phyloP scores from a whole-genome alignment of 2,329 filamentous ascomycete species.

The Fonsecaea erecta region DNA sequence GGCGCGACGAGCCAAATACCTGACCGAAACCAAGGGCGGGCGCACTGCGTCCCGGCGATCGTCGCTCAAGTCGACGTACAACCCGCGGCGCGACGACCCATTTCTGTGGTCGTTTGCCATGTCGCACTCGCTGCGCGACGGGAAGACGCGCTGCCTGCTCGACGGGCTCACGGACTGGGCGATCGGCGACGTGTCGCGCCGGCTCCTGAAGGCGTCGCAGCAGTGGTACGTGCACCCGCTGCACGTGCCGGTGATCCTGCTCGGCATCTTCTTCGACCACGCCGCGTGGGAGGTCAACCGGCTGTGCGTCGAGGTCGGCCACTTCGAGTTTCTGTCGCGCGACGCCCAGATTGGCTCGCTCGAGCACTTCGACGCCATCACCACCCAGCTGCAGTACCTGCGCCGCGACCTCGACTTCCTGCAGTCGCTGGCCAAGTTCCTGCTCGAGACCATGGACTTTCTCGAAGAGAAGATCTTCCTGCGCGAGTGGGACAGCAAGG shows the following conservation, averaged over 20 bases:
- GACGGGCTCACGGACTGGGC: constrained; percentile 22
- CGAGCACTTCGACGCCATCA: constrained; percentile 25
- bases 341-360: constrained; percentile 18
- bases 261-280: constrained; percentile 25
- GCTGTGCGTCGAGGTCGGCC: constrained; percentile 15
- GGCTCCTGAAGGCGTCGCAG: constrained; percentile 12
- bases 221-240: constrained; percentile 23
- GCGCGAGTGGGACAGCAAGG: background rate
- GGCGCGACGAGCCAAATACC: constrained; percentile 13
- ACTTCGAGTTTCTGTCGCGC: constrained; percentile 20
- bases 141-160: constrained; percentile 19
- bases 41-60: background rate
- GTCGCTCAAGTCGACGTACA: constrained; percentile 13
- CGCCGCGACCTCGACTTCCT: constrained; percentile 14
- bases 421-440: constrained; percentile 19
- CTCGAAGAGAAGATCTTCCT: constrained; percentile 25
- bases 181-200: constrained; percentile 17
- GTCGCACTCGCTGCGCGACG: constrained; percentile 23
- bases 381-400: constrained; percentile 21
- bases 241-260: constrained; percentile 18
- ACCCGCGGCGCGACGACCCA: constrained; percentile 20
- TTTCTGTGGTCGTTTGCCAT: constrained; percentile 28
- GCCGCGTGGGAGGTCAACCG: constrained; percentile 24
- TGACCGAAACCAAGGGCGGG: constrained; percentile 7
- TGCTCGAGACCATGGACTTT: constrained; percentile 24